phyloP scores from a whole-genome alignment of 1,139 yeast genomes.

The Debaryomyces subglobosus region DNA sequence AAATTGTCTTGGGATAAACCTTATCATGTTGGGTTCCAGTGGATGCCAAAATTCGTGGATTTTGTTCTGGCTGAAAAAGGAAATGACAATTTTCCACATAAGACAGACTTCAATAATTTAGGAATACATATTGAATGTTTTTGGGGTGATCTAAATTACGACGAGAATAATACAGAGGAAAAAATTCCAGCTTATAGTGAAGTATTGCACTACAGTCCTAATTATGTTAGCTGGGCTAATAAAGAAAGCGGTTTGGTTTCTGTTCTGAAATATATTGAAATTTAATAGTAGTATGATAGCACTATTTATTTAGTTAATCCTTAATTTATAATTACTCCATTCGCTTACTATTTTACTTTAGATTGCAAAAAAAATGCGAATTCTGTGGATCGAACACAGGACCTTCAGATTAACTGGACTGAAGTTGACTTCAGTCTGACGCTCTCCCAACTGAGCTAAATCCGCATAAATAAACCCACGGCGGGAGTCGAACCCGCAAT shows the following conservation, averaged over 20 bases:
- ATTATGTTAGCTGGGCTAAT: constrained; percentile 66
- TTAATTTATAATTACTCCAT: constrained; percentile 23
- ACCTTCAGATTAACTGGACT: constrained; percentile 63
- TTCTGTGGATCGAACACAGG: constrained; percentile 62
- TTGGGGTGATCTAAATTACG: constrained; percentile 65
- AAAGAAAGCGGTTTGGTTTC: constrained; percentile 66
- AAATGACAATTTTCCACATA: constrained; percentile 26
- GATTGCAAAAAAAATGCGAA: constrained; percentile 40
- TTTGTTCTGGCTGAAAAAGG: constrained; percentile 29
- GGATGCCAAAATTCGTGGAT: constrained; percentile 72
- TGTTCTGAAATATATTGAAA: constrained; percentile 47
- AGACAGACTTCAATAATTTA: constrained; percentile 30
- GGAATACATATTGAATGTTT: constrained; percentile 64
- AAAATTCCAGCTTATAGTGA: constrained; percentile 74
- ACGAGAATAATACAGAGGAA: constrained; percentile 28
- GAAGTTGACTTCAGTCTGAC: constrained; percentile 72
- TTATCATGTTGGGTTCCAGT: constrained; percentile 68
- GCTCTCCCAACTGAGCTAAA: constrained; percentile 91
- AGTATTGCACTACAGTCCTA: constrained; percentile 64
- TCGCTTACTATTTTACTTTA: too few species aligned
- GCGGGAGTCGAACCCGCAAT: constrained; percentile 23
- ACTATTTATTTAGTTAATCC: neutral
- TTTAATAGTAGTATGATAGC: constrained; percentile 16
- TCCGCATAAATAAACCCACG: constrained; percentile 43
- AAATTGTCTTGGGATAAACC: constrained; percentile 62